Percentiles rank a stretch among this genome's conserved stretches.
Conservation (phyloP, 2,329 filamentous ascomycete genomes). For the Fusarium sp. region DNA sequence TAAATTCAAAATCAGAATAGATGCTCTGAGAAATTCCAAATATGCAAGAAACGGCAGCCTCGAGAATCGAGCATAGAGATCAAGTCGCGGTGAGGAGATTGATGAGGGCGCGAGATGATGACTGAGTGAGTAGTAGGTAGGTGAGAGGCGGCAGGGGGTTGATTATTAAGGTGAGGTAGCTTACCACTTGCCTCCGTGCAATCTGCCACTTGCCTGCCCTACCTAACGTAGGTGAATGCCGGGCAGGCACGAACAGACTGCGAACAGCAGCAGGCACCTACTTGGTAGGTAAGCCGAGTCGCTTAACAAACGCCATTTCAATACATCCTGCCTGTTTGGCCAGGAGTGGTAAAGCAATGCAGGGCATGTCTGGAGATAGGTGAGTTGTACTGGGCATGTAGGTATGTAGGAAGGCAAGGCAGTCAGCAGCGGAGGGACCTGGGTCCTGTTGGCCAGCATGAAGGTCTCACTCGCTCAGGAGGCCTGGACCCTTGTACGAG, state of each 20-base stretch:
- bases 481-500: background rate
- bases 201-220: too few relatives aligned
- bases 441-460: background rate
- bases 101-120: background rate
- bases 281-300: background rate
- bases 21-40: slow-evolving; percentile 11
- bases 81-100: background rate
- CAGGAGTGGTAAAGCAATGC: background rate
- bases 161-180: slow-evolving; percentile 14
- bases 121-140: background rate
- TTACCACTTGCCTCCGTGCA: background rate
- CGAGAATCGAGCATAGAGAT: background rate
- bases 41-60: background rate
- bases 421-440: background rate
- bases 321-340: background rate
- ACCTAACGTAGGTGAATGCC: too few relatives aligned
- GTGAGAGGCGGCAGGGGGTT: background rate
- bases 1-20: background rate
- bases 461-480: background rate
- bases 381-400: background rate
- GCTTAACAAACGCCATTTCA: slow-evolving; percentile 8
- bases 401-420: background rate
- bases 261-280: background rate
- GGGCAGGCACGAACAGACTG: background rate
- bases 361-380: background rate